Base-by-base conservation (phyloP, 495 filamentous ascomycete species). In the Trichocladium antarcticum region DNA sequence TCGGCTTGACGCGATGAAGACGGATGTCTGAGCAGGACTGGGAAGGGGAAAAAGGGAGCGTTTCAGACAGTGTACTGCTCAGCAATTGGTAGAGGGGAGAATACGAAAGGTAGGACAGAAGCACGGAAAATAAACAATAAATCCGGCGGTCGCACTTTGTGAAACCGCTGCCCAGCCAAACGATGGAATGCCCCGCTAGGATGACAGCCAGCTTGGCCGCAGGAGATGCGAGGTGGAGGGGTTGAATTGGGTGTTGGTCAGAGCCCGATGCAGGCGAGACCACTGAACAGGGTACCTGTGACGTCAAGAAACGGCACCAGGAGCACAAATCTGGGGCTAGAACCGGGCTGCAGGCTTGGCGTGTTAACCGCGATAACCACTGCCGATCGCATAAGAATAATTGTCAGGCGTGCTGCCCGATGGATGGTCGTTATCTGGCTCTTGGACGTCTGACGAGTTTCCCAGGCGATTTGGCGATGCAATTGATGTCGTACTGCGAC, bases 301-400 rank as follows among this genome's bases (percentile, higher is more conserved):
- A 49, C 47, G 47, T 49, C 47, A 49, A 31, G 38, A 36, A 1
- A 34, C n/a, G 37, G 29, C 47, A 32, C 47, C 47, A n/a, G n/a
- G n/a, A n/a, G n/a, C n/a, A n/a, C n/a, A 37, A 49, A 37, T 2
- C 28, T 12, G 47, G n/a, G 39, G 15, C 39, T 31, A 36, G 47
- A 42, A 28, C 31, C 39, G 46, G 47, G 38, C 38, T 31, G 14
- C 38, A 29, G 15, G 20, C 47, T 49, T 42, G 47, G 47, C 47
- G 22, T 7, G 38, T 5, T 12, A 3, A 3, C 24, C 24, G 4
- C 24, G 24, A 27, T 27, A 27, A 27, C 4, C 3, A 8, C 24
- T 27, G 24, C 24, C 24, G 24, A 27, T 27, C 24, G n/a, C n/a
- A n/a, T n/a, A n/a, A n/a, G n/a, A n/a, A n/a, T n/a, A n/a, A n/a